Evolutionary conservation across 805 yeast genomes (phyloP).

Genomic region (Metschnikowia matae): DNA sequence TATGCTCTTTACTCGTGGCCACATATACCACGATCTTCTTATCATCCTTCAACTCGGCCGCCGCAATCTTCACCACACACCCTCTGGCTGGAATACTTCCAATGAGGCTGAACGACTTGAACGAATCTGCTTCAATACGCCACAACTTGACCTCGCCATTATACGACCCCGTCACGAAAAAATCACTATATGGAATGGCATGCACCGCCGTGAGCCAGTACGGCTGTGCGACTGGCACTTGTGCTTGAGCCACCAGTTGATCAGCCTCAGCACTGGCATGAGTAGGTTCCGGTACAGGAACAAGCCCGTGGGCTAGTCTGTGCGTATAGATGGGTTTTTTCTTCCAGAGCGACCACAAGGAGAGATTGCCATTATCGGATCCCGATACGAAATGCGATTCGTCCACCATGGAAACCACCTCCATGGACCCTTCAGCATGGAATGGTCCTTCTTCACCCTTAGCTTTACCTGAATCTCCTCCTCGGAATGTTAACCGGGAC

Average conservation of each 20-base stretch:
- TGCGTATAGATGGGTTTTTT: conserved; percentile 77
- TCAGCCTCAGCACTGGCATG: conserved; percentile 49
- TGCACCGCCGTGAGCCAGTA: conserved; percentile 79
- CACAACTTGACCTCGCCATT: conserved; percentile 74
- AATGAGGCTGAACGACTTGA: conserved; percentile 55
- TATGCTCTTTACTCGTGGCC: conserved; percentile 77
- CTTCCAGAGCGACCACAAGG: conserved; percentile 87
- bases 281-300: conserved; percentile 41
- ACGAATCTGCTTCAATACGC: conserved; percentile 62
- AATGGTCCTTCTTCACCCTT: conserved; percentile 15
- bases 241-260: conserved; percentile 44
- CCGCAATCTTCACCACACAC: conserved; percentile 59
- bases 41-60: conserved; percentile 46
- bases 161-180: conserved; percentile 87
- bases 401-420: conserved; percentile 86
- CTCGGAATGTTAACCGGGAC: conserved; percentile 87
- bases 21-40: conserved; percentile 53
- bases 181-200: conserved; percentile 80
- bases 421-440: conserved; percentile 81
- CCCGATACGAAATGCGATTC: conserved; percentile 93
- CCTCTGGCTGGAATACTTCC: conserved; percentile 66
- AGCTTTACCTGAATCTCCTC: conserved; percentile 59
- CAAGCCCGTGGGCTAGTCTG: conserved; percentile 74
- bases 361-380: conserved; percentile 85
- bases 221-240: conserved; percentile 72